A percentile compares a stretch with the other conserved stretches of the same genome.
Evolutionary conservation across 768 basidiomycete genomes (phyloP).

Genomic region (Trametes cingulata): DNA sequence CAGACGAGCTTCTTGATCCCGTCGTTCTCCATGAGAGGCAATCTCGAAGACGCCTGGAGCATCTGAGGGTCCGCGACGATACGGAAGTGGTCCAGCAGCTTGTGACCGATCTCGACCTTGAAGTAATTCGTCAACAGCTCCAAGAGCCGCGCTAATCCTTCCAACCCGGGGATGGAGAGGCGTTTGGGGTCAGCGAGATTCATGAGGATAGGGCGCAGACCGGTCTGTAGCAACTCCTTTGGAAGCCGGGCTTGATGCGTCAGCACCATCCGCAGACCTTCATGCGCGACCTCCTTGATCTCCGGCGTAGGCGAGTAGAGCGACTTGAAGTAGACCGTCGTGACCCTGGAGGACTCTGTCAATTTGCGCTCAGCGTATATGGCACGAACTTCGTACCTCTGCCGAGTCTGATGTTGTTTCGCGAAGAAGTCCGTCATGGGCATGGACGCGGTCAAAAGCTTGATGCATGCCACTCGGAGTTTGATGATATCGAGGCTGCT

Average conservation of each 20-base stretch:
- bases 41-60: slow-evolving; percentile 74
- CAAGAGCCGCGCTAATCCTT: slow-evolving; percentile 90
- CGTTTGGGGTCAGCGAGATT: slow-evolving; percentile 96
- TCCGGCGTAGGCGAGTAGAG: slow-evolving; percentile 89
- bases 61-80: slow-evolving; percentile 89
- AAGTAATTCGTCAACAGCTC: slow-evolving; percentile 98
- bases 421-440: slow-evolving; percentile 92
- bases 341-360: slow-evolving; percentile 60
- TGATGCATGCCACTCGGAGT: slow-evolving; percentile 92
- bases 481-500: slow-evolving; percentile 80
- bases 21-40: slow-evolving; percentile 84
- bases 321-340: slow-evolving; percentile 96
- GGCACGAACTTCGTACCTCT: slow-evolving; percentile 57
- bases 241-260: slow-evolving; percentile 89
- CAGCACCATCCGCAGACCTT: slow-evolving; percentile 87
- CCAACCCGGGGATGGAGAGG: slow-evolving; percentile 86
- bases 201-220: slow-evolving; percentile 94
- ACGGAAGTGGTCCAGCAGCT: slow-evolving; percentile 94
- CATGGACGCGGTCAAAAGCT: slow-evolving; percentile 92
- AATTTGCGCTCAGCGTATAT: neutral
- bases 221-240: slow-evolving; percentile 92
- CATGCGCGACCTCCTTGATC: slow-evolving; percentile 94
- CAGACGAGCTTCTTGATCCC: slow-evolving; percentile 91
- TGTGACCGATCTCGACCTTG: slow-evolving; percentile 98
- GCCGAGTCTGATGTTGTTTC: slow-evolving; percentile 79